Evolutionary conservation across 805 yeast genomes (phyloP).

Genomic region (Saccharomycodes ludwigii): DNA sequence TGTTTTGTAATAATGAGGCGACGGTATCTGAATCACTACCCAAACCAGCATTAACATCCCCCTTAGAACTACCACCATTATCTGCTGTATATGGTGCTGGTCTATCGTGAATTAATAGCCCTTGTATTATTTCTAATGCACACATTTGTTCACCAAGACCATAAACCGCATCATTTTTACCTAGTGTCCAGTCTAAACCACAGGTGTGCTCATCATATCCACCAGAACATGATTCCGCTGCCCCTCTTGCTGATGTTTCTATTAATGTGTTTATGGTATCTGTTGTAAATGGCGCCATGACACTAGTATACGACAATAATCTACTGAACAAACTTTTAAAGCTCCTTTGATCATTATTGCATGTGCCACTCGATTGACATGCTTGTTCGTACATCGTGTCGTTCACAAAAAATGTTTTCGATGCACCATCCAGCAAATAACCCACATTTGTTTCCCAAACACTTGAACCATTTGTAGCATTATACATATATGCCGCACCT

Average conservation of each 20-base stretch:
- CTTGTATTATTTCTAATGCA: conserved; percentile 53
- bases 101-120: conserved; percentile 29
- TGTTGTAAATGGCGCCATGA: conserved; percentile 36
- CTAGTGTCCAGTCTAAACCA: conserved; percentile 51
- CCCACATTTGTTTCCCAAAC: conserved; percentile 39
- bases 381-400: conserved; percentile 48
- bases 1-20: conserved; percentile 15
- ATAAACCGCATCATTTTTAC: conserved; percentile 48
- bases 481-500: conserved; percentile 65
- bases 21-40: conserved; percentile 21
- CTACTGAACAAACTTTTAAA: conserved; percentile 60
- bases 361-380: conserved; percentile 39
- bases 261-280: conserved; percentile 30
- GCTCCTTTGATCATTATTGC: conserved; percentile 69
- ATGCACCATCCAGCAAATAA: conserved; percentile 33
- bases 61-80: conserved; percentile 42
- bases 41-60: conserved; percentile 42
- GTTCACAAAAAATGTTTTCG: conserved; percentile 34
- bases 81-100: conserved; percentile 41
- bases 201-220: conserved; percentile 68
- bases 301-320: conserved; percentile 44
- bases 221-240: conserved; percentile 61
- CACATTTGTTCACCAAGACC: conserved; percentile 75
- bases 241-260: conserved; percentile 45
- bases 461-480: conserved; percentile 43